Conservation (phyloP, 805 yeast species). For the Clavispora phyllophila region DNA sequence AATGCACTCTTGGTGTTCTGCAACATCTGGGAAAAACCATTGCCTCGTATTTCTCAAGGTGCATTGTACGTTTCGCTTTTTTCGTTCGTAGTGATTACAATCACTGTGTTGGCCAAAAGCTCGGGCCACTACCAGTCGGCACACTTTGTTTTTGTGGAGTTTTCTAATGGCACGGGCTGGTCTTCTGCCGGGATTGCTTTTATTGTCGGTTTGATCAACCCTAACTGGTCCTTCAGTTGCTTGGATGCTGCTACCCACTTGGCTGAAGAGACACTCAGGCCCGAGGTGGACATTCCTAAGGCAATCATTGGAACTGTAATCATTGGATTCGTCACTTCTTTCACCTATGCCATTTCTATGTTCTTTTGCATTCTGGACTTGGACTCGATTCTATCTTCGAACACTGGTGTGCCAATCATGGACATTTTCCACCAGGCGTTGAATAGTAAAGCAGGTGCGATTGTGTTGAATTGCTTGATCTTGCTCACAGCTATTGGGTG, state of each 20-base stretch:
- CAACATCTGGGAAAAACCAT: slow-evolving; percentile 46
- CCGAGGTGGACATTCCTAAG: slow-evolving; percentile 55
- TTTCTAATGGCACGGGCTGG: slow-evolving; percentile 60
- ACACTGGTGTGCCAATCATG: slow-evolving; percentile 58
- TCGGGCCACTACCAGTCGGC: slow-evolving; percentile 49
- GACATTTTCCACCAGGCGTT: slow-evolving; percentile 60
- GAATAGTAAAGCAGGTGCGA: slow-evolving; percentile 48
- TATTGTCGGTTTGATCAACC: slow-evolving; percentile 65
- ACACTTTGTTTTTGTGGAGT: slow-evolving; percentile 48
- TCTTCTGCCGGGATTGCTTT: slow-evolving; percentile 53
- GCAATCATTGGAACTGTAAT: slow-evolving; percentile 60
- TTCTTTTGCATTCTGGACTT: slow-evolving; percentile 55
- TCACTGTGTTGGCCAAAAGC: slow-evolving; percentile 49
- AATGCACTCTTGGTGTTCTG: slow-evolving; percentile 40
- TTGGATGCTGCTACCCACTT: slow-evolving; percentile 68
- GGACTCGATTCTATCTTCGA: slow-evolving; percentile 42
- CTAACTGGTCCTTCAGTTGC: slow-evolving; percentile 66
- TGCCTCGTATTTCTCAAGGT: slow-evolving; percentile 46
- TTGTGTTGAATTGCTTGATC: slow-evolving; percentile 44
- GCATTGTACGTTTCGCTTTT: slow-evolving; percentile 49
- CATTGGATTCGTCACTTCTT: slow-evolving; percentile 60
- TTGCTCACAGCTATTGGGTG: slow-evolving; percentile 54
- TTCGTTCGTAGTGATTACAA: slow-evolving; percentile 50
- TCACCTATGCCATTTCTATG: slow-evolving; percentile 49
- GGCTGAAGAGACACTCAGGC: slow-evolving; percentile 60